phyloP scores from a whole-genome alignment of 2,329 filamentous ascomycete genomes.

The Clonostachys rhizophaga region DNA sequence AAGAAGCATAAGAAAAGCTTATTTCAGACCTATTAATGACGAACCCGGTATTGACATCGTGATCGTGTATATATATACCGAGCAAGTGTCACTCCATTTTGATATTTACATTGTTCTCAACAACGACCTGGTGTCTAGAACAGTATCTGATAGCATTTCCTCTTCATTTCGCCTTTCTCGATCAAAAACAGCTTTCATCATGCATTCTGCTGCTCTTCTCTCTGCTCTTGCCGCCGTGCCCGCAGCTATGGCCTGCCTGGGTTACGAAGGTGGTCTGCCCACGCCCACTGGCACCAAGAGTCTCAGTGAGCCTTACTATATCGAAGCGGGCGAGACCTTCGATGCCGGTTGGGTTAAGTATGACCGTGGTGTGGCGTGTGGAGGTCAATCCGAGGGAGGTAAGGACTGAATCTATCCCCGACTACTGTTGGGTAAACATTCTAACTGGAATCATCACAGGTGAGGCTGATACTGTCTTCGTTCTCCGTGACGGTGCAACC shows the following conservation, averaged over 20 bases:
- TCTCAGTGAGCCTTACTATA: conserved; percentile 19
- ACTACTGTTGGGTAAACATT: neutral
- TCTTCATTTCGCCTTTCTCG: no score
- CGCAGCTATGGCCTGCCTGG: conserved; percentile 9
- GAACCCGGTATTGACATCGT: no score
- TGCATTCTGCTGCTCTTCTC: neutral
- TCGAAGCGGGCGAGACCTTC: conserved; percentile 13
- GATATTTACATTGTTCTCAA: no score
- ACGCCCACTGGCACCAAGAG: conserved; percentile 11
- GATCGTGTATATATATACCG: no score
- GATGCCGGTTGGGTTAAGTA: conserved; percentile 22
- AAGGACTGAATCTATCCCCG: neutral
- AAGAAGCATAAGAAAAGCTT: no score
- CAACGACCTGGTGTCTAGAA: no score
- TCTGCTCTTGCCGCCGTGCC: conserved; percentile 3
- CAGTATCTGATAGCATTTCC: no score
- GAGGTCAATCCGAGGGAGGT: conserved; percentile 9
- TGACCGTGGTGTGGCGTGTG: conserved; percentile 22
- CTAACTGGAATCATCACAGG: neutral
- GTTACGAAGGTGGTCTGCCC: conserved; percentile 15
- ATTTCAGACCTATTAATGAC: no score
- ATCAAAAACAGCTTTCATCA: no score
- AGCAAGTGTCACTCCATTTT: no score
- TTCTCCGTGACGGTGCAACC: conserved; percentile 11
- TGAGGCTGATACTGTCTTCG: conserved; percentile 9